Evolutionary conservation across 331 rosid species (phyloP).

Genomic region (Ulmus americana): DNA sequence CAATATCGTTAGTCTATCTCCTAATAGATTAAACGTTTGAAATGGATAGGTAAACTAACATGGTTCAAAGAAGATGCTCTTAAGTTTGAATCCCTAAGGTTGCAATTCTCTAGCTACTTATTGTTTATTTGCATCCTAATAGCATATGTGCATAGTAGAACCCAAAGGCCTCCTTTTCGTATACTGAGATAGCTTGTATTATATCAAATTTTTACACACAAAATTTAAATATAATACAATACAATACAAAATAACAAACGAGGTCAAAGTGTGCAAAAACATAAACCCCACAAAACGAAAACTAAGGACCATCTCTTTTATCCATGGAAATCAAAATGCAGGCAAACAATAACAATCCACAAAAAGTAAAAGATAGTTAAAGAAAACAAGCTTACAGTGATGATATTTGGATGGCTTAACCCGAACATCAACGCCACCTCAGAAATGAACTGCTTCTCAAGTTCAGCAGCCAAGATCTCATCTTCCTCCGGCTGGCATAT

Average conservation of each 20-base stretch:
- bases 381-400: slow-evolving; percentile 58
- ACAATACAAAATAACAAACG: background rate
- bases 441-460: slow-evolving; percentile 80
- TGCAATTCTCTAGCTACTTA: too few relatives aligned
- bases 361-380: background rate
- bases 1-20: too few relatives aligned
- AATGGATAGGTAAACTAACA: too few relatives aligned
- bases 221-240: background rate
- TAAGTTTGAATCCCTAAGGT: too few relatives aligned
- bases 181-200: too few relatives aligned
- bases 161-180: too few relatives aligned
- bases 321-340: background rate
- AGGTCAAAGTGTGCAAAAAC: too few relatives aligned
- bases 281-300: slow-evolving; percentile 4
- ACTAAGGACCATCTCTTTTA: slow-evolving; percentile 12
- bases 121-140: too few relatives aligned
- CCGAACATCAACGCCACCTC: slow-evolving; percentile 75
- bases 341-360: background rate
- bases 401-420: slow-evolving; percentile 73
- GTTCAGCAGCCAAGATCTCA: slow-evolving; percentile 54
- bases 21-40: too few relatives aligned
- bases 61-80: too few relatives aligned
- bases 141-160: too few relatives aligned
- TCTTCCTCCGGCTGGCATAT: slow-evolving; percentile 92
- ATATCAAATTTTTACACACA: too few relatives aligned